Evolutionary conservation across 345 rosid species (phyloP).

Genomic region (Boechera divaricarpa): DNA sequence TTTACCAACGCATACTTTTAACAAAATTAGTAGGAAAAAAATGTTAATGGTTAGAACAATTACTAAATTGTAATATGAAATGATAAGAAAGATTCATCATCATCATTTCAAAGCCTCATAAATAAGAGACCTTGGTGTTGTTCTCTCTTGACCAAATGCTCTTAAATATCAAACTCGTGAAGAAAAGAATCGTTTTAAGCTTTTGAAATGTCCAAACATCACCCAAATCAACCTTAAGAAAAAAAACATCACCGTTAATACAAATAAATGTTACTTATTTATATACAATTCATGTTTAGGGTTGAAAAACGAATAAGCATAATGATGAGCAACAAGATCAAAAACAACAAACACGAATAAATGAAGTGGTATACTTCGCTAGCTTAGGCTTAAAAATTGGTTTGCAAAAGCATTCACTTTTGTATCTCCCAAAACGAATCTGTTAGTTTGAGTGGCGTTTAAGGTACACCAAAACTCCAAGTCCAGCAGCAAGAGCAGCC

Average conservation of each 20-base stretch:
- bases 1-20: no score
- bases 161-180: neutral
- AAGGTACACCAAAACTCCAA: slow-evolving; percentile 80
- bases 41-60: no score
- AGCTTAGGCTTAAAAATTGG: neutral
- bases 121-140: no score
- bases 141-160: neutral
- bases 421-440: slow-evolving; percentile 13
- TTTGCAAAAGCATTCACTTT: slow-evolving; percentile 1
- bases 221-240: neutral
- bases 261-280: neutral
- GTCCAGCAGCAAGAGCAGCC: slow-evolving; percentile 88
- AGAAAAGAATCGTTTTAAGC: neutral
- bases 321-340: neutral
- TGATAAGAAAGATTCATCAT: no score
- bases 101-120: no score
- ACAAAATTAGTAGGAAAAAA: no score
- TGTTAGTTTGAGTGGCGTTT: slow-evolving; percentile 61
- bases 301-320: neutral
- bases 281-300: slow-evolving; percentile 12
- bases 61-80: no score
- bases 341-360: slow-evolving; percentile 6
- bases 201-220: neutral
- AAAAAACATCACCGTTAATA: neutral
- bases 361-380: neutral